Evolutionary conservation across 805 yeast species (phyloP).

Genomic region (Hanseniaspora occidentalis): DNA sequence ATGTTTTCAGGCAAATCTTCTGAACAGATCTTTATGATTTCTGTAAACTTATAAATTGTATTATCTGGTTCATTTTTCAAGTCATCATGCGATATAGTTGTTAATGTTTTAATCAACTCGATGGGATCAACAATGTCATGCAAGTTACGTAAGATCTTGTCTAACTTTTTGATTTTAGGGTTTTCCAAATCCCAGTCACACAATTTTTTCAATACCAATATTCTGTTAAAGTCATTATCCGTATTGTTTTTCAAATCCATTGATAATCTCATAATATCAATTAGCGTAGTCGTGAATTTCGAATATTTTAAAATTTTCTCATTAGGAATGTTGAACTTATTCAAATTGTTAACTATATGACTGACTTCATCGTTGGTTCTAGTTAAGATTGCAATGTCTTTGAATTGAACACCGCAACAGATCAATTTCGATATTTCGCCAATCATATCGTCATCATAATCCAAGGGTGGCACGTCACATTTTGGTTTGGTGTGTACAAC

Average conservation of each 20-base stretch:
- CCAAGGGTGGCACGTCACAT: constrained; percentile 11
- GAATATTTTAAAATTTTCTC: constrained; percentile 22
- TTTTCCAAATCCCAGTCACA: neutral
- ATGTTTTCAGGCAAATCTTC: constrained; percentile 15
- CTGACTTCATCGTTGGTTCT: constrained; percentile 40
- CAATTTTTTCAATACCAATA: neutral
- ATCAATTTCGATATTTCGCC: constrained; percentile 15
- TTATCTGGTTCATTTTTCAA: neutral
- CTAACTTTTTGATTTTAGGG: neutral
- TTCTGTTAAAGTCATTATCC: neutral
- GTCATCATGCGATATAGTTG: neutral
- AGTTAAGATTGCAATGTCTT: constrained; percentile 39
- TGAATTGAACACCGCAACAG: constrained; percentile 16
- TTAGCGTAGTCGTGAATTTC: constrained; percentile 18
- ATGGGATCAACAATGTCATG: neutral
- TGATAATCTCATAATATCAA: constrained; percentile 32
- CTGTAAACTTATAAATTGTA: constrained; percentile 4
- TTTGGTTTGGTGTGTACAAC: constrained; percentile 11
- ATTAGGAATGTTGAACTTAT: constrained; percentile 29
- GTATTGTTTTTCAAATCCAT: neutral
- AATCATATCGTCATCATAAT: constrained; percentile 5
- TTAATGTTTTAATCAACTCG: neutral
- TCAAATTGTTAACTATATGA: constrained; percentile 27
- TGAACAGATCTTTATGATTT: constrained; percentile 22
- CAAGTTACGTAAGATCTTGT: neutral